Percentiles rank a stretch among this genome's conserved stretches.
These are phyloP conservation scores for Suillus subalutaceus DNA, from an alignment of 768 basidiomycete species.

Conservation along the genomic window DNA sequence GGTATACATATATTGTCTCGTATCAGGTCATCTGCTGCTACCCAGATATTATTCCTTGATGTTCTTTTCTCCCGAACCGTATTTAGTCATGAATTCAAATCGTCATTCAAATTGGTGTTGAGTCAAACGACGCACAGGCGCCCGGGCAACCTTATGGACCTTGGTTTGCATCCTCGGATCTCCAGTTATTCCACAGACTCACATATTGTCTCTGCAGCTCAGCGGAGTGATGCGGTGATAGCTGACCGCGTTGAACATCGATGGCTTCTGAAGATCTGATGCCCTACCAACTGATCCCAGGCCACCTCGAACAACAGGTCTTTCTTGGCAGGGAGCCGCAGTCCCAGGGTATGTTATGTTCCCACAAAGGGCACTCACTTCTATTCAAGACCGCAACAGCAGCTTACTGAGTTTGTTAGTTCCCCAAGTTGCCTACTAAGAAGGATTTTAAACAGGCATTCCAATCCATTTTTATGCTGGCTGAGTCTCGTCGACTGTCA, in stretches of 20 bases:
- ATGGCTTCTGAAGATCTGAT: conserved; percentile 21
- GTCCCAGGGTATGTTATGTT: background rate
- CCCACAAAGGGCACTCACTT: background rate
- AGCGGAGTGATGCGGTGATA: conserved; percentile 53
- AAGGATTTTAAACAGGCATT: conserved; percentile 23
- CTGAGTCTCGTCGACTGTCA: background rate
- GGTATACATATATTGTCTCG: conserved; percentile 41
- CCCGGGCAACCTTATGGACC: conserved; percentile 66
- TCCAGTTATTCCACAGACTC: conserved; percentile 9
- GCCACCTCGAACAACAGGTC: conserved; percentile 20
- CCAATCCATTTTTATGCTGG: background rate
- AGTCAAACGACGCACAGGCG: conserved; percentile 33
- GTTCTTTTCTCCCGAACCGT: conserved; percentile 41
- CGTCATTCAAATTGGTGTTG: conserved; percentile 30
- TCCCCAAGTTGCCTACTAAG: background rate
- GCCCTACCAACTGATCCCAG: conserved; percentile 35
- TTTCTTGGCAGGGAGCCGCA: background rate
- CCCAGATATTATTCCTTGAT: conserved; percentile 37
- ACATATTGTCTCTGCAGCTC: conserved; percentile 47
- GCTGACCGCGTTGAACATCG: conserved; percentile 25
- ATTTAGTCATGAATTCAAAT: conserved; percentile 50
- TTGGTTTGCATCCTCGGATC: conserved; percentile 51
- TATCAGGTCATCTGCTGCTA: conserved; percentile 34
- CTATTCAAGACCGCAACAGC: background rate
- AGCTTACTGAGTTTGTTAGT: background rate